A percentile compares a stretch with the other conserved stretches of the same genome.
These are phyloP conservation scores for Blastomyces parvus DNA, from an alignment of 2,329 filamentous ascomycete species.

Conservation along the genomic window DNA sequence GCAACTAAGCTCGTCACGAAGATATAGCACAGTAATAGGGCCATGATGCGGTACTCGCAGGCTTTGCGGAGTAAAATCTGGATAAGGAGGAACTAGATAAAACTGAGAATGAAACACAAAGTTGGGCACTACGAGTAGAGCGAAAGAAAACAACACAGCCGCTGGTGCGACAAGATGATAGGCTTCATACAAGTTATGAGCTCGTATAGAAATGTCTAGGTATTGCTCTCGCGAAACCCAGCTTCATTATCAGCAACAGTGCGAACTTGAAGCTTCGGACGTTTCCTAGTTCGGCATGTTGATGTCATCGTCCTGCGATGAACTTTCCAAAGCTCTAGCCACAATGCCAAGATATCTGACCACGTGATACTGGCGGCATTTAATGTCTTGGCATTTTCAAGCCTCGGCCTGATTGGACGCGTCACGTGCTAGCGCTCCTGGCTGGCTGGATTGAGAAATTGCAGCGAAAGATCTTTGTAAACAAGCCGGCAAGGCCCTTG, in stretches of 20 bases:
- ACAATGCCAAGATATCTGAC: not conserved
- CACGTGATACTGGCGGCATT: not conserved
- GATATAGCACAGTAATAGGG: not conserved
- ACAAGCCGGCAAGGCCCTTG: not conserved
- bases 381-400: not conserved
- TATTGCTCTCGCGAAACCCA: not conserved
- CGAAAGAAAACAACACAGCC: not conserved
- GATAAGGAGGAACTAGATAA: not conserved
- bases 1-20: not conserved
- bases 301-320: not conserved
- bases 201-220: not conserved
- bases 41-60: not conserved
- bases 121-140: not conserved
- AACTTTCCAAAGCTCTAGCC: too few species aligned
- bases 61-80: not conserved
- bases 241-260: not conserved
- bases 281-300: not conserved
- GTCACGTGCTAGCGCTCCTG: slow-evolving; percentile 1
- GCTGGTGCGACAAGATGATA: too few species aligned
- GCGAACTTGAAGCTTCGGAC: not conserved
- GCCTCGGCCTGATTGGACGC: slow-evolving; percentile 5
- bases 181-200: not conserved
- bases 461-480: not conserved
- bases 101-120: not conserved
- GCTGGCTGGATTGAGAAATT: not conserved